Percentiles rank a stretch among this genome's conserved stretches.
Conservation (phyloP, 345 rosid species). For the Excoecaria cochinchinensis region DNA sequence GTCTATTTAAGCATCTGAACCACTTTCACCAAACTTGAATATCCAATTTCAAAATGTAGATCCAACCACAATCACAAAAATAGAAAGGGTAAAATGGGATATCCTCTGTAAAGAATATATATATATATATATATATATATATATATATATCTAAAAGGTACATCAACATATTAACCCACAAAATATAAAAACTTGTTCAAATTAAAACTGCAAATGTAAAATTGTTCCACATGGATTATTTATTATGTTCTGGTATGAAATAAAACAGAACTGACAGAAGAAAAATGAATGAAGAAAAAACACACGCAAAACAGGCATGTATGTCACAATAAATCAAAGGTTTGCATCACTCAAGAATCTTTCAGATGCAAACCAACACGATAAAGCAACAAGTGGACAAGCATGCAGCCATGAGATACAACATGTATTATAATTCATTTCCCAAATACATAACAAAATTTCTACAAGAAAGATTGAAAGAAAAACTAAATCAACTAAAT, state of each 20-base stretch:
- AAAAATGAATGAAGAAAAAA: background rate
- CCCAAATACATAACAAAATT: background rate
- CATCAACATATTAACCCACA: background rate
- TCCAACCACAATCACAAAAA: background rate
- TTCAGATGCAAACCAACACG: conserved; percentile 16
- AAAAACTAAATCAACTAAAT: background rate
- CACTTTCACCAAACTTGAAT: conserved; percentile 25
- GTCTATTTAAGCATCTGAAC: conserved; percentile 10
- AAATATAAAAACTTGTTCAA: background rate
- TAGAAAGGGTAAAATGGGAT: background rate
- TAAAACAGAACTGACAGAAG: background rate
- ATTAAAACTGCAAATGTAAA: background rate
- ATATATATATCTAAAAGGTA: background rate
- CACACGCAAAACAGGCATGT: background rate
- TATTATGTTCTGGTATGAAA: background rate
- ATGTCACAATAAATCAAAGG: background rate
- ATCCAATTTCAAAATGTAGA: conserved; percentile 16
- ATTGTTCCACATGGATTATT: background rate
- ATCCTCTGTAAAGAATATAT: background rate
- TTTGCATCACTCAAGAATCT: conserved; percentile 20
- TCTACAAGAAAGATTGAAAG: background rate
- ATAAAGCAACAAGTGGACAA: conserved; percentile 34
- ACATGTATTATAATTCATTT: background rate
- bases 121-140: background rate
- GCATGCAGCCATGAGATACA: conserved; percentile 26